These are phyloP conservation scores for Penicillium paxilli DNA, from an alignment of 495 filamentous ascomycete species.

Conservation along the genomic window DNA sequence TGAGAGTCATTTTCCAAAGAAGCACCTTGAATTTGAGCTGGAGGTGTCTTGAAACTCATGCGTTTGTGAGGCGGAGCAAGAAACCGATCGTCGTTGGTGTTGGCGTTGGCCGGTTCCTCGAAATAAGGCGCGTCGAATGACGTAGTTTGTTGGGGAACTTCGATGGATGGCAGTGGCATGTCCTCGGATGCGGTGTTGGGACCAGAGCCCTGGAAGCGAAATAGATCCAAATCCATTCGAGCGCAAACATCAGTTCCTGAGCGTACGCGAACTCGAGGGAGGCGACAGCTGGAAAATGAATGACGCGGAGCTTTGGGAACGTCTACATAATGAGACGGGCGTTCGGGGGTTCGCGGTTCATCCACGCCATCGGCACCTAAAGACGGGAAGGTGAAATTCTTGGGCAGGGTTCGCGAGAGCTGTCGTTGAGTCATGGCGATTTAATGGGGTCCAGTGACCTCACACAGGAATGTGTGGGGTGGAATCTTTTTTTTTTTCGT, in stretches of 20 bases:
- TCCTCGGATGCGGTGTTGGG: slow-evolving; percentile 28
- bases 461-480: slow-evolving; percentile 7
- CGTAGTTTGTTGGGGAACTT: slow-evolving; percentile 41
- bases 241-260: slow-evolving; percentile 44
- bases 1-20: slow-evolving; percentile 28
- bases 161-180: slow-evolving; percentile 60
- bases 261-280: slow-evolving; percentile 46
- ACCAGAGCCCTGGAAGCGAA: slow-evolving; percentile 26
- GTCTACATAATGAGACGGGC: slow-evolving; percentile 38
- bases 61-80: slow-evolving; percentile 50
- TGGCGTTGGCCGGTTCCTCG: slow-evolving; percentile 17
- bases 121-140: slow-evolving; percentile 18
- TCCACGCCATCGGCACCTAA: slow-evolving; percentile 34
- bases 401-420: slow-evolving; percentile 64
- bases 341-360: slow-evolving; percentile 61
- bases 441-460: slow-evolving; percentile 6
- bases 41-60: slow-evolving; percentile 62
- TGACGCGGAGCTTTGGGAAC: slow-evolving; percentile 50
- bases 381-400: slow-evolving; percentile 65
- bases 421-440: slow-evolving; percentile 48
- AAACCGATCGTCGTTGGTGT: slow-evolving; percentile 43
- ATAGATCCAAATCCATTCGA: slow-evolving; percentile 35
- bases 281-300: slow-evolving; percentile 50
- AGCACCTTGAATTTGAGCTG: slow-evolving; percentile 51
- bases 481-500: too few species aligned